Conservation (phyloP, 1,284 basidiomycete genomes). For the Coniferiporia sulphurascens region DNA sequence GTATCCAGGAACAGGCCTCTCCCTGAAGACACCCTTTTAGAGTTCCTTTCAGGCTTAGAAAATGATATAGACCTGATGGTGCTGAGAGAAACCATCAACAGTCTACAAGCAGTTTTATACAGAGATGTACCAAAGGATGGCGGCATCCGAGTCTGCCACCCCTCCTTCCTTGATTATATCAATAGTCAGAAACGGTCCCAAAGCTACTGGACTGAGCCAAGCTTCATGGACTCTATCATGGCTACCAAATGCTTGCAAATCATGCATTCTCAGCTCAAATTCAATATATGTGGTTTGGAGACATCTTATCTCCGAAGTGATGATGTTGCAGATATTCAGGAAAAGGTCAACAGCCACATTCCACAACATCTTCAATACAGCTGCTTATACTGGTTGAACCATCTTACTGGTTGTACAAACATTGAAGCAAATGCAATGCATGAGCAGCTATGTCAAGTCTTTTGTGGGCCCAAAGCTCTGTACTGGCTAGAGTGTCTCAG, state of each 20-base stretch:
- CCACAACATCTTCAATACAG: background rate
- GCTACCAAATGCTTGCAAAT: slow-evolving; percentile 23
- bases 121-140: background rate
- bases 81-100: background rate
- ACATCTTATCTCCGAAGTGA: slow-evolving; percentile 26
- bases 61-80: background rate
- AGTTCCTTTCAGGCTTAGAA: too few relatives aligned
- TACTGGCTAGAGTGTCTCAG: slow-evolving; percentile 4
- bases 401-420: background rate
- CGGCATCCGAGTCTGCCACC: slow-evolving; percentile 2
- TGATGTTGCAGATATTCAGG: slow-evolving; percentile 21
- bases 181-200: background rate
- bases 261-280: slow-evolving; percentile 31
- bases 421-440: background rate
- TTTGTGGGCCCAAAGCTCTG: background rate
- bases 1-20: slow-evolving; percentile 3
- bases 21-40: background rate
- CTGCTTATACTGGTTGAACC: background rate
- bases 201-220: background rate
- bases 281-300: slow-evolving; percentile 30
- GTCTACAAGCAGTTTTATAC: background rate
- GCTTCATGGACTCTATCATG: background rate
- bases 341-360: background rate
- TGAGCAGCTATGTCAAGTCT: background rate
- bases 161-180: slow-evolving; percentile 10